These are phyloP conservation scores for Coemansia sp. DNA, from an alignment of 192 early-diverging fungal species.

Conservation along the genomic window DNA sequence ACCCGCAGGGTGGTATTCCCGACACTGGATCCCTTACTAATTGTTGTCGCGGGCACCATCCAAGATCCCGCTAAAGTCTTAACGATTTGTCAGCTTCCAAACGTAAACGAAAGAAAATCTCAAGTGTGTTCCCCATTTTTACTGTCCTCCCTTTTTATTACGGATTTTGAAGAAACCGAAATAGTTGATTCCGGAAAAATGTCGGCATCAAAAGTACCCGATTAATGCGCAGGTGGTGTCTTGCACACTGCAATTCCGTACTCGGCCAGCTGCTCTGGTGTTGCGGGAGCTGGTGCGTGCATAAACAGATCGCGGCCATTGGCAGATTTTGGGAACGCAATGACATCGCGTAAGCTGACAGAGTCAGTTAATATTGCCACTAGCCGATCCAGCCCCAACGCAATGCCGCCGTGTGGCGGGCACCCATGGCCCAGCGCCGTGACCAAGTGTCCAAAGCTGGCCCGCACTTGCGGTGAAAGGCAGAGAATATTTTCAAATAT, in stretches of 20 bases:
- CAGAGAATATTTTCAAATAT: slow-evolving; percentile 73
- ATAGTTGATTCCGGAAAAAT: background rate
- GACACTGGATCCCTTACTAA: no score
- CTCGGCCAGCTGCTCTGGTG: slow-evolving; percentile 61
- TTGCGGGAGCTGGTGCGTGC: slow-evolving; percentile 66
- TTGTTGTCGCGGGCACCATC: no score
- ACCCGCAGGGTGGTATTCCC: no score
- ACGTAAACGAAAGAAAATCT: no score
- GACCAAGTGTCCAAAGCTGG: slow-evolving; percentile 77
- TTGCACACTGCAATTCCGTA: slow-evolving; percentile 54
- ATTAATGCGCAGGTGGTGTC: background rate
- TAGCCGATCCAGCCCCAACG: slow-evolving; percentile 79
- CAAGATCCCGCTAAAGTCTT: no score
- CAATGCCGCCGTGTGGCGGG: slow-evolving; percentile 88
- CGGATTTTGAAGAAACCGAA: background rate
- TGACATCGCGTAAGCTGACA: slow-evolving; percentile 80
- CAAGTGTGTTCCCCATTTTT: no score
- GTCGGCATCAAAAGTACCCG: background rate
- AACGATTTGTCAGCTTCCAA: no score
- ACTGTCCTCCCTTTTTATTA: background rate
- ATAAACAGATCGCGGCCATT: slow-evolving; percentile 82
- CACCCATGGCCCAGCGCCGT: slow-evolving; percentile 79
- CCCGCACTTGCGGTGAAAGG: slow-evolving; percentile 56
- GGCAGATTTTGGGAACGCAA: slow-evolving; percentile 88
- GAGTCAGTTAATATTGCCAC: slow-evolving; percentile 73